Percentiles rank a stretch among this genome's conserved stretches.
phyloP scores from a whole-genome alignment of 2,329 filamentous ascomycete species.

The Neofusicoccum cordaticola region DNA sequence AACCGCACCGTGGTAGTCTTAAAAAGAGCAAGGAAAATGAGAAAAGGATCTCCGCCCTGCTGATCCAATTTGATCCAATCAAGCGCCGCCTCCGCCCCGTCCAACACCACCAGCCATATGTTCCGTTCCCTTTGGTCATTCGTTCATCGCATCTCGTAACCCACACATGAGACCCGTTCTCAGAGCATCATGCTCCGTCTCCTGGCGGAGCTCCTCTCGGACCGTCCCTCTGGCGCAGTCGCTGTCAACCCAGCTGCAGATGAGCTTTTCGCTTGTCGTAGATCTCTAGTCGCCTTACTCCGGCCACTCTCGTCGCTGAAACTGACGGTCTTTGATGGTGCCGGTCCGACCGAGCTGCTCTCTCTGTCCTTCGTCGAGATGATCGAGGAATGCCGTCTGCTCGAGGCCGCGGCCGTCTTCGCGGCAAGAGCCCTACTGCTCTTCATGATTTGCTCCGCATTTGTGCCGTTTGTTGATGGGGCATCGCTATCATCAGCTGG shows the following conservation, averaged over 20 bases:
- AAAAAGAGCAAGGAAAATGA: background rate
- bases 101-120: background rate
- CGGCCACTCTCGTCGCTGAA: slow-evolving; percentile 22
- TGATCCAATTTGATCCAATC: background rate
- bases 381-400: slow-evolving; percentile 33
- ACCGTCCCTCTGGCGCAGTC: slow-evolving; percentile 22
- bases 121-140: background rate
- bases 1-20: background rate
- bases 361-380: slow-evolving; percentile 19
- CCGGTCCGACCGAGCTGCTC: slow-evolving; percentile 19
- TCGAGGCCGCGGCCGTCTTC: slow-evolving; percentile 19
- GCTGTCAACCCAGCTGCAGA: background rate
- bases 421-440: slow-evolving; percentile 30
- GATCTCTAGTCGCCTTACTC: slow-evolving; percentile 14
- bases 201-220: slow-evolving; percentile 38
- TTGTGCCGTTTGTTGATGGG: slow-evolving; percentile 6
- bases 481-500: slow-evolving; percentile 23
- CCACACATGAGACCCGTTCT: background rate
- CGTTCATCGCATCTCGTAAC: background rate
- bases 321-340: slow-evolving; percentile 23
- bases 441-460: slow-evolving; percentile 23
- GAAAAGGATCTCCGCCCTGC: background rate
- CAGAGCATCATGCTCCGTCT: slow-evolving; percentile 43
- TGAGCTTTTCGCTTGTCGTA: slow-evolving; percentile 19
- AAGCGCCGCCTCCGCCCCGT: background rate